Conservation (phyloP, 352 stramenopile species). For the Globisporangium lucens region DNA sequence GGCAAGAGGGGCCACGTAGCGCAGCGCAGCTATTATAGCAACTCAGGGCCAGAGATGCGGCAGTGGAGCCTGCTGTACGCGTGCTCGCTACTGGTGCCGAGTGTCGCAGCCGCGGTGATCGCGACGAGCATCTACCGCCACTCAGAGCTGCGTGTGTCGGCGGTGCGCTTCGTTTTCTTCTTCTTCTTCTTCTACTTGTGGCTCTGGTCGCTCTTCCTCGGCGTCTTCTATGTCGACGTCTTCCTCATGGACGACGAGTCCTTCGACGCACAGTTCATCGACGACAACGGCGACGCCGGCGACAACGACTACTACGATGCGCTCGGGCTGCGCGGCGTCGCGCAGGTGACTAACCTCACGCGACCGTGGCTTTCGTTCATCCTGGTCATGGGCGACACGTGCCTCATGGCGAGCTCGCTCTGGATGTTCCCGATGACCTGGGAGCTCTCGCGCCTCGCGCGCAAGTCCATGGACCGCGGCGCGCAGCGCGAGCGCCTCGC, state of each 20-base stretch:
- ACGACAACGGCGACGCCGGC: neutral
- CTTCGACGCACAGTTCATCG: slow-evolving; percentile 12
- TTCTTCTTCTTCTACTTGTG: slow-evolving; percentile 62
- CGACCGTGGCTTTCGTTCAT: slow-evolving; percentile 39
- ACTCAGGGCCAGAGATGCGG: slow-evolving; percentile 17
- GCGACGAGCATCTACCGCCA: slow-evolving; percentile 32
- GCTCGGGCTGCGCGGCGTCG: slow-evolving; percentile 35
- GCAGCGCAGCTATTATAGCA: too few species aligned
- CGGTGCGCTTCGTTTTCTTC: slow-evolving; percentile 47
- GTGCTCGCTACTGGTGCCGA: slow-evolving; percentile 34
- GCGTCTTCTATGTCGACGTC: slow-evolving; percentile 41
- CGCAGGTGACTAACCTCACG: slow-evolving; percentile 33
- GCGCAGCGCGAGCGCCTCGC: slow-evolving; percentile 20
- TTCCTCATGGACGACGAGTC: slow-evolving; percentile 23
- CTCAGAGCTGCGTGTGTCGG: slow-evolving; percentile 36
- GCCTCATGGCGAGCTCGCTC: slow-evolving; percentile 36
- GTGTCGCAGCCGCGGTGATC: slow-evolving; percentile 34
- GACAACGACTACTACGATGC: slow-evolving; percentile 35
- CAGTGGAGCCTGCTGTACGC: slow-evolving; percentile 48
- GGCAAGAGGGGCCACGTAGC: neutral
- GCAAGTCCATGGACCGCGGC: slow-evolving; percentile 39
- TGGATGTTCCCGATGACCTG: slow-evolving; percentile 51
- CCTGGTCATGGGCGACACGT: slow-evolving; percentile 36
- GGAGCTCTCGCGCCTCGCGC: slow-evolving; percentile 40
- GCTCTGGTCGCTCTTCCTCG: slow-evolving; percentile 56